These are phyloP conservation scores for Penicillium subrubescens DNA, from an alignment of 495 filamentous ascomycete species.

Conservation along the genomic window DNA sequence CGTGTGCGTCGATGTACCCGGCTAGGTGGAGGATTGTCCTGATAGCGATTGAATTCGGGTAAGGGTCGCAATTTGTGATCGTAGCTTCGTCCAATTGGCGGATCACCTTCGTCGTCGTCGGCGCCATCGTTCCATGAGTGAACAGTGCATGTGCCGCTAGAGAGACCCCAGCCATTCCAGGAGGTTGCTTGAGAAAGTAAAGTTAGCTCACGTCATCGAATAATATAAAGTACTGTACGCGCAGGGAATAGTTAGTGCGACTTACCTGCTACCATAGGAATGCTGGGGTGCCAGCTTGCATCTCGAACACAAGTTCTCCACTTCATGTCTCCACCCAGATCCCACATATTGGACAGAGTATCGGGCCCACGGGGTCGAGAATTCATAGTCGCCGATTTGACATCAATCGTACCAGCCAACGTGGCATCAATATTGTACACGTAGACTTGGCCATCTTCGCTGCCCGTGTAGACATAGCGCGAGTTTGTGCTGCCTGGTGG, in stretches of 20 bases:
- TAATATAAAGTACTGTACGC: conserved; percentile 4
- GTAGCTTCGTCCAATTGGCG: conserved; percentile 58
- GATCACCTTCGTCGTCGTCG: conserved; percentile 65
- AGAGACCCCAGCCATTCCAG: conserved; percentile 73
- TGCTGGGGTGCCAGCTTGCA: conserved; percentile 92
- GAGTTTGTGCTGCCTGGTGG: conserved; percentile 86
- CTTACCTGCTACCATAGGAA: conserved; percentile 83
- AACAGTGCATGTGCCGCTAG: conserved; percentile 71
- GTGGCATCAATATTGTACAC: conserved; percentile 96
- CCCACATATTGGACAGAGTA: conserved; percentile 39
- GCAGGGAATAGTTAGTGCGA: conserved; percentile 8
- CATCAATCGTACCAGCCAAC: conserved; percentile 77
- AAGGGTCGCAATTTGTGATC: conserved; percentile 54
- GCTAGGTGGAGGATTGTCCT: conserved; percentile 17
- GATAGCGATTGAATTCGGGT: conserved; percentile 34
- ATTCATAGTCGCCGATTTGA: conserved; percentile 63
- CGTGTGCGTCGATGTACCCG: conserved; percentile 17
- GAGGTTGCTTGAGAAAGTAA: conserved; percentile 60
- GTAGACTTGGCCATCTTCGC: conserved; percentile 83
- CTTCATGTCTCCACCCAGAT: conserved; percentile 39
- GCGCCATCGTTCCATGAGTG: conserved; percentile 74
- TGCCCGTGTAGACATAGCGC: conserved; percentile 90
- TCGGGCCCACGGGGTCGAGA: conserved; percentile 57
- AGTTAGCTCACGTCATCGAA: conserved; percentile 9
- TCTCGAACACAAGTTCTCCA: conserved; percentile 90